These are phyloP conservation scores for Polysphondylium violaceum DNA, from an alignment of 78 protist species.

Conservation along the genomic window DNA sequence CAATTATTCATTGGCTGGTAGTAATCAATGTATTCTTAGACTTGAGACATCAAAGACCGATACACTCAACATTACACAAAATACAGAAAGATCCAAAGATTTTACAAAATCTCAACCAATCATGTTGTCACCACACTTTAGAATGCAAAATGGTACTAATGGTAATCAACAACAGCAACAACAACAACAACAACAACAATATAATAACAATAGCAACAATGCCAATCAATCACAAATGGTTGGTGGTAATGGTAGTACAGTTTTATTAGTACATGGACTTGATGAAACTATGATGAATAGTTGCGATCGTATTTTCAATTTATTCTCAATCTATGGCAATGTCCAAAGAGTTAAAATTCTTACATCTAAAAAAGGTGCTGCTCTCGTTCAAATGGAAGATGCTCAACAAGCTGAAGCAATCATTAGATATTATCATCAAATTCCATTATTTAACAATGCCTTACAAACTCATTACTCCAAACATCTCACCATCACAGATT, in stretches of 20 bases:
- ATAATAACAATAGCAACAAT: background rate
- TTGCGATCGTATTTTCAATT: slow-evolving; percentile 84
- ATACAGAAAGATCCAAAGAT: slow-evolving; percentile 64
- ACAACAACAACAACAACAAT: slow-evolving; percentile 13
- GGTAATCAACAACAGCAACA: slow-evolving; percentile 19
- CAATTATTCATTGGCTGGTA: slow-evolving; percentile 52
- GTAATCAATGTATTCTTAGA: slow-evolving; percentile 73
- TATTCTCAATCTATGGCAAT: slow-evolving; percentile 86
- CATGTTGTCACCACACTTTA: slow-evolving; percentile 12
- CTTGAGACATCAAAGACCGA: slow-evolving; percentile 81
- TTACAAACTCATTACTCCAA: slow-evolving; percentile 67
- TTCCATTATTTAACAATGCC: slow-evolving; percentile 52
- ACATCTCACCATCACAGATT: slow-evolving; percentile 80
- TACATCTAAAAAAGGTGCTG: slow-evolving; percentile 79
- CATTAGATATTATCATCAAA: slow-evolving; percentile 69
- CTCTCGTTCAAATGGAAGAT: slow-evolving; percentile 88
- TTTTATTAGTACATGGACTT: slow-evolving; percentile 74
- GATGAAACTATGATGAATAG: slow-evolving; percentile 42
- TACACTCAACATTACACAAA: slow-evolving; percentile 51
- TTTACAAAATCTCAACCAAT: slow-evolving; percentile 14
- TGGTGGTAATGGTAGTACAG: slow-evolving; percentile 47
- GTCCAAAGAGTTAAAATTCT: slow-evolving; percentile 83
- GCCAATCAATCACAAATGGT: background rate
- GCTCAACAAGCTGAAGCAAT: slow-evolving; percentile 63
- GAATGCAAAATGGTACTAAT: background rate